A percentile compares a stretch with the other conserved stretches of the same genome.
Evolutionary conservation across 805 yeast species (phyloP).

Genomic region (Candida ficus): DNA sequence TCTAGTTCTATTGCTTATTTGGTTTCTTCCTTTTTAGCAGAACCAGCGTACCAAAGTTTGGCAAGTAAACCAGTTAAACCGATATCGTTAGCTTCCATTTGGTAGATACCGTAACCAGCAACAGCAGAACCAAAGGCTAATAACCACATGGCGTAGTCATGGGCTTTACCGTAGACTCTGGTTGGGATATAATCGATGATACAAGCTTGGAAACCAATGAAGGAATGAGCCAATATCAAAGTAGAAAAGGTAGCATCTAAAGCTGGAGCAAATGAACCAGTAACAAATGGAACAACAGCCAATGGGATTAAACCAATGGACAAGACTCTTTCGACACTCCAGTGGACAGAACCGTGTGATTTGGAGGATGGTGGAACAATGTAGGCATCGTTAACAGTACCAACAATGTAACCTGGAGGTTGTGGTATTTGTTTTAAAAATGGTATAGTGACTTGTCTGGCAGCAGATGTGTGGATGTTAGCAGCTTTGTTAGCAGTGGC

Average conservation of each 20-base stretch:
- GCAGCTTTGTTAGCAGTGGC: slow-evolving; percentile 4
- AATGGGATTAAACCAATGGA: slow-evolving; percentile 74
- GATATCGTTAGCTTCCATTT: slow-evolving; percentile 71
- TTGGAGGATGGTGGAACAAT: slow-evolving; percentile 56
- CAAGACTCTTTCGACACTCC: slow-evolving; percentile 82
- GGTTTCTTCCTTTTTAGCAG: slow-evolving; percentile 17
- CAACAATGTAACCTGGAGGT: slow-evolving; percentile 86
- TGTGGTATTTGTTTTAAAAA: slow-evolving; percentile 61
- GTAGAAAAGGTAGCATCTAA: slow-evolving; percentile 68
- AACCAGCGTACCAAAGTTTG: slow-evolving; percentile 49
- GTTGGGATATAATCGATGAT: slow-evolving; percentile 88
- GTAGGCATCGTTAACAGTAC: slow-evolving; percentile 91
- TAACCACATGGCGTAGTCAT: slow-evolving; percentile 60
- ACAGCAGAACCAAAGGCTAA: slow-evolving; percentile 68
- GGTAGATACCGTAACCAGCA: slow-evolving; percentile 75
- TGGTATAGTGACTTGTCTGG: slow-evolving; percentile 35
- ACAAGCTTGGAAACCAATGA: slow-evolving; percentile 85
- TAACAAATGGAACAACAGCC: slow-evolving; percentile 65
- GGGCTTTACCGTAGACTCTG: slow-evolving; percentile 78
- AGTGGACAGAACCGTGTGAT: slow-evolving; percentile 82
- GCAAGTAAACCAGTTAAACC: slow-evolving; percentile 68
- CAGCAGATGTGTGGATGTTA: slow-evolving; percentile 24
- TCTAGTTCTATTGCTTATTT: slow-evolving; percentile 1
- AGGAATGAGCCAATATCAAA: slow-evolving; percentile 68
- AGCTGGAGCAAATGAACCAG: slow-evolving; percentile 66